Conservation (phyloP, 768 basidiomycete genomes). For the Kwoniella europaea region DNA sequence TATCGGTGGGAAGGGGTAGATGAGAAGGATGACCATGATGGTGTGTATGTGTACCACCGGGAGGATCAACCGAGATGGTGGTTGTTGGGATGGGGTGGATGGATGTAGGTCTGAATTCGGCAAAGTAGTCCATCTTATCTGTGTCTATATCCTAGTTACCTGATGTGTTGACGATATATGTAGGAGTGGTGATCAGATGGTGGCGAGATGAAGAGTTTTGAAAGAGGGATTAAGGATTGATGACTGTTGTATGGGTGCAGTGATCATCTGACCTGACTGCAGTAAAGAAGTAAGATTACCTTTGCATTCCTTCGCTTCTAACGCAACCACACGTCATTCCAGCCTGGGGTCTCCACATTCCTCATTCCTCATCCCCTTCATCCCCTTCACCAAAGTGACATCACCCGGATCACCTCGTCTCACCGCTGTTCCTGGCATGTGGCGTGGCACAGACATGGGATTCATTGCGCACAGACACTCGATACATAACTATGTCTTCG, state of each 20-base stretch:
- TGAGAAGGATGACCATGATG: conserved; percentile 31
- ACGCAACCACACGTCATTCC: not conserved
- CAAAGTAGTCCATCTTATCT: conserved; percentile 45
- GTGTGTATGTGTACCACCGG: conserved; percentile 45
- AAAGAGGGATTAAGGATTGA: not conserved
- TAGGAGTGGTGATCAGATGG: not conserved
- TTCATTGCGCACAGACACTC: not conserved
- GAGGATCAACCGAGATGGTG: conserved; percentile 50
- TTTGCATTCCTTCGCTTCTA: no score
- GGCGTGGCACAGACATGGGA: not conserved
- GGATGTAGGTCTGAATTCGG: conserved; percentile 30
- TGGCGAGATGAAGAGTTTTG: not conserved
- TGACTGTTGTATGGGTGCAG: not conserved
- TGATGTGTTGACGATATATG: not conserved
- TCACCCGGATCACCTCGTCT: not conserved
- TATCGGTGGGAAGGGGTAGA: conserved; percentile 39
- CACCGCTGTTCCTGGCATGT: not conserved
- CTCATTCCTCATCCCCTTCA: no score
- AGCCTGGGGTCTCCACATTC: not conserved
- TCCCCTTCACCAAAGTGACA: not conserved
- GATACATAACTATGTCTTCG: no score
- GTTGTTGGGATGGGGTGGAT: conserved; percentile 33
- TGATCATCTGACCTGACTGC: not conserved
- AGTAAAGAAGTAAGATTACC: no score
- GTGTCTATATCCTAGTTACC: not conserved